Evolutionary conservation across 352 stramenopile genomes (phyloP), one percentile per base, ranked within the genome.

Genomic region (Pythium grandisporangium): DNA sequence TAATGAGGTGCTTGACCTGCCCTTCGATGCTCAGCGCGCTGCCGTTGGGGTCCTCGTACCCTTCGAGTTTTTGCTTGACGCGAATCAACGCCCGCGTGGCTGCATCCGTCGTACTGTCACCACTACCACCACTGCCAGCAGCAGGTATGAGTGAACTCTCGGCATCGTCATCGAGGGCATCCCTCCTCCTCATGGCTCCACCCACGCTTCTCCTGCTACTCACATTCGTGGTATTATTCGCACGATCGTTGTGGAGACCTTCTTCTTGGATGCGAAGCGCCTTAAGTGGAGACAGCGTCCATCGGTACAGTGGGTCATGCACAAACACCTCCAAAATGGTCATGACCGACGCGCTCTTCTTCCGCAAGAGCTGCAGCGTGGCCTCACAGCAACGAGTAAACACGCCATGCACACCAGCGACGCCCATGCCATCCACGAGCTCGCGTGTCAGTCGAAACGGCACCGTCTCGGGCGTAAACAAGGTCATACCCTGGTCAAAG

Each of bases 291-390:
- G 83, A 97, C 24, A 98, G 50, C 14, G 80, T 98, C 96, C 96
- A 99, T 33, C 92, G 91, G 64, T 98, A 99, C 7, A 99, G 72
- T n/a, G 97, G 97, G 54, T 99, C 96, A 42, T 98, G 94, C 32
- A 99, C 85, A 46, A 99, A 95, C 20, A 99, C 97, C 46, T 98
- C 96, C 11, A 99, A 70, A 55, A 99, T 99, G 14, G 95, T 99
- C 17, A 99, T 73, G 11, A 99, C 67, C 5, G 93, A 86, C 21
- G 84, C 76, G 25, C 76, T 74, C 56, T 98, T 96, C 36, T 97
- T 85, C 22, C 95, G 82, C 21, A 99, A 61, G 13, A 94, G 51
- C 27, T 78, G 50, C 38, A 99, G 66, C 13, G 93, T 98, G 27
- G 78, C 83, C 51, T 99, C 93, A 48, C 93, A 98, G 48, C 84